phyloP scores from a whole-genome alignment of 306 rosid species.

The Vigna nakashimae region DNA sequence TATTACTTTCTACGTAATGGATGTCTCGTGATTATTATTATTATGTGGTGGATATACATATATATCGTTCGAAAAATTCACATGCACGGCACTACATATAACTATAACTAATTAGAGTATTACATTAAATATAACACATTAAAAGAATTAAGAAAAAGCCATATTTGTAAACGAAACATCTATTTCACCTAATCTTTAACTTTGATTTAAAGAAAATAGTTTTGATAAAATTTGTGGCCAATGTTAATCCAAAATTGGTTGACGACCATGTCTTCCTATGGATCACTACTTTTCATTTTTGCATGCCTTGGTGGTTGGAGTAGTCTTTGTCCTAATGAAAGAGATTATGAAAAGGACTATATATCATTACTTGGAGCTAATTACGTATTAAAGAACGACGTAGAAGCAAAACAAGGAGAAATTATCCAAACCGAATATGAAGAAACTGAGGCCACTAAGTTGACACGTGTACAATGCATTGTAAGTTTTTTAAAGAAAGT shows the following conservation, averaged over 20 bases:
- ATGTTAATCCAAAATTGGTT: constrained; percentile 5
- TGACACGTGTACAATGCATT: constrained; percentile 1
- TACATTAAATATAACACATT: too few relatives aligned
- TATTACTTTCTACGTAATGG: too few relatives aligned
- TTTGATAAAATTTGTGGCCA: constrained; percentile 27
- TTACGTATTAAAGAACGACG: constrained; percentile 16
- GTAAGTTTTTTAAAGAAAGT: not conserved
- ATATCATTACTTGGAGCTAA: not conserved
- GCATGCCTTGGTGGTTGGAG: constrained; percentile 38
- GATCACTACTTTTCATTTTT: constrained; percentile 22
- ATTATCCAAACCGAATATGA: not conserved
- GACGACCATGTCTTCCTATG: constrained; percentile 24
- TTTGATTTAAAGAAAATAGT: not conserved
- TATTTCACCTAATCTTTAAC: not conserved
- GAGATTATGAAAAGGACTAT: constrained; percentile 43
- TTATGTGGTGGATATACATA: too few relatives aligned
- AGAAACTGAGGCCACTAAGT: constrained; percentile 7
- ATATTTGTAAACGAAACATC: not conserved
- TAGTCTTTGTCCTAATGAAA: constrained; percentile 47
- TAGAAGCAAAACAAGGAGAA: constrained; percentile 2
- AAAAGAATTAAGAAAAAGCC: too few relatives aligned
- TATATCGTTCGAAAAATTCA: too few relatives aligned
- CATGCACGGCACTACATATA: too few relatives aligned
- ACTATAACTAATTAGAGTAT: too few relatives aligned
- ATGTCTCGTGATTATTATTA: too few relatives aligned